Percentiles rank a stretch among this genome's conserved stretches.
Conservation (phyloP, 2,329 filamentous ascomycete species). For the Ceratocystis alfenasii region DNA sequence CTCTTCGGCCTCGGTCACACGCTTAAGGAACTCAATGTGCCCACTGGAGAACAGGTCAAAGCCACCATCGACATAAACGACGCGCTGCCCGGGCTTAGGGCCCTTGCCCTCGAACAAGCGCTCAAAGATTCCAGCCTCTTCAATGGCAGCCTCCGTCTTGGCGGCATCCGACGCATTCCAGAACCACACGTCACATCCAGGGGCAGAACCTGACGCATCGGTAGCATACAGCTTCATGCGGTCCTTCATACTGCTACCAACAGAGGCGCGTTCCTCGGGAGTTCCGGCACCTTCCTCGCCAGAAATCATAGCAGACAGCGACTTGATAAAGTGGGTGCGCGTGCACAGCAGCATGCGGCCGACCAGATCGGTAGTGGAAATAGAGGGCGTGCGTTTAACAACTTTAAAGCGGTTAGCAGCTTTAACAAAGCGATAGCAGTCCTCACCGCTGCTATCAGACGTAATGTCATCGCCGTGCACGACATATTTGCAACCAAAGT, state of each 20-base stretch:
- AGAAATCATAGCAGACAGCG: conserved; percentile 53
- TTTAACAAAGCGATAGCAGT: conserved; percentile 98
- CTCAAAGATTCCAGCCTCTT: conserved; percentile 54
- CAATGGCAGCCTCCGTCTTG: conserved; percentile 32
- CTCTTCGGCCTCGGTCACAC: conserved; percentile 63
- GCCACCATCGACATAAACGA: conserved; percentile 92
- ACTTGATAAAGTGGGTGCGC: conserved; percentile 83
- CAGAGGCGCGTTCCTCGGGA: conserved; percentile 50
- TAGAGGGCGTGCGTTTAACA: conserved; percentile 89
- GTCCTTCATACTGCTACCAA: conserved; percentile 58
- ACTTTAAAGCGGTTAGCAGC: conserved; percentile 88
- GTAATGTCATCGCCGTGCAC: conserved; percentile 97
- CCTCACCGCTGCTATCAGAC: conserved; percentile 81
- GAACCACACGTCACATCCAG: conserved; percentile 75
- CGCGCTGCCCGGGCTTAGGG: conserved; percentile 62
- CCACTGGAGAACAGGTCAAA: conserved; percentile 95
- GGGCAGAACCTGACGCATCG: conserved; percentile 65
- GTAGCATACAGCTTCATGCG: conserved; percentile 78
- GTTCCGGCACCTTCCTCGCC: conserved; percentile 63
- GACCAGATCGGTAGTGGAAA: conserved; percentile 95
- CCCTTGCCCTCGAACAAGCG: conserved; percentile 59
- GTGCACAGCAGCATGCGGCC: conserved; percentile 95
- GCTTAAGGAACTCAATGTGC: conserved; percentile 85
- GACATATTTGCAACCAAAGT: conserved; percentile 91
- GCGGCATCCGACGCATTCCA: conserved; percentile 51